Evolutionary conservation across 495 filamentous ascomycete species (phyloP).

Genomic region (Filosporella fistucella): DNA sequence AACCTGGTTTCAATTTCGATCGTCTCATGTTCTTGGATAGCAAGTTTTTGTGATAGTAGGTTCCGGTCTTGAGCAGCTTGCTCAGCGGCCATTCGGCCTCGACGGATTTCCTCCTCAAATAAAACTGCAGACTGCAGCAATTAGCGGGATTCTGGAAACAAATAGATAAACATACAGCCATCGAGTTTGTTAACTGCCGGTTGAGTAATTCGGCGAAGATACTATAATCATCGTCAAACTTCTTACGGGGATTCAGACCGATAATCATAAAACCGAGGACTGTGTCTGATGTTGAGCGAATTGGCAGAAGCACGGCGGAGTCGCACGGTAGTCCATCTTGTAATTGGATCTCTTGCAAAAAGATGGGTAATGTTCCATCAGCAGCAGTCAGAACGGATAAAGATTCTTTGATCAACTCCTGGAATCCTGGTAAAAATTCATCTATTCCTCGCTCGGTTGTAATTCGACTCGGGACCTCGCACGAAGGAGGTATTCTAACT

Average conservation of each 20-base stretch:
- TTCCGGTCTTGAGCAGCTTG: constrained; percentile 10
- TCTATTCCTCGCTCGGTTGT: constrained; percentile 48
- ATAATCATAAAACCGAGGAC: constrained; percentile 39
- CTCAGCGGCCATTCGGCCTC: constrained; percentile 11
- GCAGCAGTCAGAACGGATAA: constrained; percentile 4
- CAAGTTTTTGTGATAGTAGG: constrained; percentile 14
- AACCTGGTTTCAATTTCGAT: constrained; percentile 7
- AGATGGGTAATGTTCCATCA: not conserved
- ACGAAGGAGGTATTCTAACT: constrained; percentile 52
- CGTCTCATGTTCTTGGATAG: constrained; percentile 10
- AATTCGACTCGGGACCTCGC: constrained; percentile 39
- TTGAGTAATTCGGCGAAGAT: constrained; percentile 16
- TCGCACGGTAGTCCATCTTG: constrained; percentile 43
- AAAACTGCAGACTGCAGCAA: constrained; percentile 12
- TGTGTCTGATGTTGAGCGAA: constrained; percentile 26
- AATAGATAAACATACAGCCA: constrained; percentile 5
- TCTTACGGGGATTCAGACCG: constrained; percentile 37
- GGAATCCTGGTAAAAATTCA: constrained; percentile 58
- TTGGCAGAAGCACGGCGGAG: constrained; percentile 56
- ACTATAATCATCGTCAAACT: constrained; percentile 36
- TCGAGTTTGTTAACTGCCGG: constrained; percentile 15
- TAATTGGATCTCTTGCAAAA: constrained; percentile 22
- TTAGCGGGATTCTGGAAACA: not conserved
- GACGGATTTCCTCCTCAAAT: constrained; percentile 15
- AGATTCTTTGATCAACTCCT: constrained; percentile 35